Base-by-base conservation (phyloP, 805 yeast species). In the Yarrowia hollandica region DNA sequence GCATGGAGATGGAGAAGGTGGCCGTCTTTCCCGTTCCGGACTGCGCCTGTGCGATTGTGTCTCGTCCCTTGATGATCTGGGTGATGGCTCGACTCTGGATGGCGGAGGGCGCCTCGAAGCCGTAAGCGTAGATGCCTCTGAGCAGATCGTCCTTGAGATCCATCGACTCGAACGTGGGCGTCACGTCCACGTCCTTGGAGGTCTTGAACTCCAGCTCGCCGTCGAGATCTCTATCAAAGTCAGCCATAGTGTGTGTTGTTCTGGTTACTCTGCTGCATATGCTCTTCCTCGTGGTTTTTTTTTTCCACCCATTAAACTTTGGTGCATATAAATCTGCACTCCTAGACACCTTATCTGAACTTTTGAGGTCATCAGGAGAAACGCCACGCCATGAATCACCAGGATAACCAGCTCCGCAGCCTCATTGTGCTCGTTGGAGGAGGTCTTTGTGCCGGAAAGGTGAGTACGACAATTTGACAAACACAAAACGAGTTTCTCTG, bases 21-120 rank as follows among this genome's bases (percentile, higher is more conserved):
- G 95, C 95, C n/a, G 95, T 87, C 75, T 87, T 87, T 72, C 95
- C 95, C 25, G 95, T 87, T 71, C 95, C 95, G 30, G 92, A 86
- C 75, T 87, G 95, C 56, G 94, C 92, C 74, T 87, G 95, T 60
- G 94, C 95, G 64, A 87, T 79, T 0, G 81, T 77, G 68, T 86
- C 92, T 67, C 84, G 74, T 41, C 91, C 91, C 60, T 82, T 80
- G 62, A 87, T 84, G 65, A 87, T 86, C 68, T 86, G 92, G 70
- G 82, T 77, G 65, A 87, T 87, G 50, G 94, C 95, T 67, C 94
- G 75, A 60, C 85, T 83, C 72, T 87, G 95, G 71, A 87, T 88
- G 34, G 94, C 89, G 33, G 90, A 84, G 33, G 95, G 95, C 21
- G 82, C 75, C 72, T 86, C 91, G 73, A 84, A 87, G 62, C 95